Base-by-base conservation (phyloP, 2,329 filamentous ascomycete species). In the Talaromyces sp. region DNA sequence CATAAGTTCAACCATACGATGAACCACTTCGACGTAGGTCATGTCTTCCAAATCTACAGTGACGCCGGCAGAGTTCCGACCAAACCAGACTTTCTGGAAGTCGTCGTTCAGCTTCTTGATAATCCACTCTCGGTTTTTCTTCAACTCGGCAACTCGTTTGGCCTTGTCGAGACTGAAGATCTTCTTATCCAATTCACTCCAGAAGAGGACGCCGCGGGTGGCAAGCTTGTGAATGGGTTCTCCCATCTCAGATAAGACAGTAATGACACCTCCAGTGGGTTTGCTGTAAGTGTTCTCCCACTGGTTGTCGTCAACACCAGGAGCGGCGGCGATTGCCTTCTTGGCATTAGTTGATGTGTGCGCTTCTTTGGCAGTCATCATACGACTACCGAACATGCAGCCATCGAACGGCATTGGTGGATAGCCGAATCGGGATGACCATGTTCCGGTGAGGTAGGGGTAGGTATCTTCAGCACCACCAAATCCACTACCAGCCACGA, bases 211-310 rank as follows among this genome's bases (percentile, higher is more conserved):
- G 85, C 95, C 95, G 63, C 96, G 90, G 56, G 95, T 99, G 16
- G 95, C 96, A 63, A 99, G 86, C 82, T 99, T 99, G 83, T 99
- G 95, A 65, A 99, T 99, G 5, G 95, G 96, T 82, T 99, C 95
- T 53, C 95, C 96, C 96, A 99, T 99, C 79, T 99, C 95, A 1
- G 95, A 99, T 66, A 92, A 87, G 56, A 99, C 95, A 31, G 95
- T 99, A 70, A 99, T 94, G 65, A 99, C 87, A 74, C 95, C 95
- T 70, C 95, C 95, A 61, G 93, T 90, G 30, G 92, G 84, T 18
- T 91, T 91, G 80, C 94, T 92, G 82, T 96, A 96, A 5, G 92
- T 96, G 79, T 93, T 88, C 78, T 96, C 92, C 93, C 93, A 97
- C 67, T 94, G 84, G 64, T 76, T 77, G 71, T 97, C 92, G 57